A percentile compares a stretch with the other conserved stretches of the same genome.
These are phyloP conservation scores for Raffaelea albimanens DNA, from an alignment of 2,329 filamentous ascomycete genomes.

Conservation along the genomic window DNA sequence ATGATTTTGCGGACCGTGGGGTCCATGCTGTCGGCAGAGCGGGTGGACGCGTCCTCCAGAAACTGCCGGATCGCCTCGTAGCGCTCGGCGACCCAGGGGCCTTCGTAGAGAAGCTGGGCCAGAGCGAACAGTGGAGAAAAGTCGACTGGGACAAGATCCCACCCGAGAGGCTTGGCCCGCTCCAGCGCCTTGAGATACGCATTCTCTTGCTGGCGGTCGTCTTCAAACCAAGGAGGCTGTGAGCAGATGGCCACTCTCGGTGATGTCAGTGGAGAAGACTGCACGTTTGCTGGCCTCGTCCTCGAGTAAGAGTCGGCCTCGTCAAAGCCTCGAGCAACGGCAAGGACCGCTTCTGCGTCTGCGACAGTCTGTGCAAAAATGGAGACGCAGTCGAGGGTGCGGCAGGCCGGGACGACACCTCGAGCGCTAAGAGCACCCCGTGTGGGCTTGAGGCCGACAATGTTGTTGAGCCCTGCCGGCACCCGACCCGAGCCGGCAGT, in stretches of 20 bases:
- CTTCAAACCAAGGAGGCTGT: constrained; percentile 26
- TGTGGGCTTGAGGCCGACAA: constrained; percentile 43
- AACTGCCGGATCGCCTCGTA: constrained; percentile 41
- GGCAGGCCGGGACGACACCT: constrained; percentile 23
- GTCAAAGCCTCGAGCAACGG: constrained; percentile 20
- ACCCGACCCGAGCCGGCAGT: constrained; percentile 45
- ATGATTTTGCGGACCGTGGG: constrained; percentile 26
- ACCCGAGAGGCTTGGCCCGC: constrained; percentile 27
- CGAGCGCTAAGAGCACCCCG: constrained; percentile 36
- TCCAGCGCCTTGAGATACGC: constrained; percentile 31
- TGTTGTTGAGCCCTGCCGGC: constrained; percentile 42
- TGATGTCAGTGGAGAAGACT: background rate
- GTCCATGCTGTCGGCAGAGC: constrained; percentile 19
- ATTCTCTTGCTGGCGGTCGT: constrained; percentile 21
- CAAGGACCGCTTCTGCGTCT: constrained; percentile 39
- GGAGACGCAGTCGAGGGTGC: constrained; percentile 7
- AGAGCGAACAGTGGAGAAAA: constrained; percentile 41
- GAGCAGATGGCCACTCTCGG: constrained; percentile 26
- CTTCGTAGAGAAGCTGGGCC: constrained; percentile 45
- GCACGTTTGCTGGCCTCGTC: background rate
- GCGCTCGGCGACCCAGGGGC: constrained; percentile 47
- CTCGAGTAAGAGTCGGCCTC: background rate
- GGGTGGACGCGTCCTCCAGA: constrained; percentile 22
- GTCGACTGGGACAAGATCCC: constrained; percentile 31
- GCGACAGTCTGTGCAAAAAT: constrained; percentile 12